Conservation (phyloP, 2,329 filamentous ascomycete species). For the Dichotomopilus funicola region DNA sequence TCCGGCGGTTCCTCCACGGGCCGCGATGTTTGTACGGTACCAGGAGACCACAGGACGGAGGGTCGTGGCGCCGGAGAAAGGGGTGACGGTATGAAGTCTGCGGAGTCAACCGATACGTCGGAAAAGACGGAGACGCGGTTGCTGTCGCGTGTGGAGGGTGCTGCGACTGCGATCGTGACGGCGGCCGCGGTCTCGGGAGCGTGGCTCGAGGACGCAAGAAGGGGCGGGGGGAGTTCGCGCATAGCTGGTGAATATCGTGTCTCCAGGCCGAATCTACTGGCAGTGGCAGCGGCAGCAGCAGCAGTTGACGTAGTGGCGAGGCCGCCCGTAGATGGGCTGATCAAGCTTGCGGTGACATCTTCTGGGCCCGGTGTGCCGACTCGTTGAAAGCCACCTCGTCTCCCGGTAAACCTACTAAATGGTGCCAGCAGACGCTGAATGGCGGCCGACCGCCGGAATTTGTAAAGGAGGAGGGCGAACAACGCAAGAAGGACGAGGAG, state of each 20-base stretch:
- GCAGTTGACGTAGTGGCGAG: background rate
- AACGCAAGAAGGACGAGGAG: conserved; percentile 13
- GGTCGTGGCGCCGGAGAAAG: conserved; percentile 6
- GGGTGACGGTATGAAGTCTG: conserved; percentile 12
- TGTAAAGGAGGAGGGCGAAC: conserved; percentile 12
- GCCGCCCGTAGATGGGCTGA: conserved; percentile 1
- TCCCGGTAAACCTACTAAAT: conserved; percentile 1
- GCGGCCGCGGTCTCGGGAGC: too few species aligned
- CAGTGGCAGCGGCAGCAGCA: background rate
- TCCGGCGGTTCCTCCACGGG: conserved; percentile 7
- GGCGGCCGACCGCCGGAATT: conserved; percentile 3
- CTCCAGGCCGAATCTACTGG: background rate
- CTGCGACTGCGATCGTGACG: background rate
- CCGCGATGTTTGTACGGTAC: conserved; percentile 5
- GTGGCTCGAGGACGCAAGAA: too few species aligned
- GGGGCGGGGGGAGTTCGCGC: too few species aligned
- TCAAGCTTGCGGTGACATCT: conserved; percentile 5
- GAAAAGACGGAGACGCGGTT: conserved; percentile 11
- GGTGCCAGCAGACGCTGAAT: conserved; percentile 12
- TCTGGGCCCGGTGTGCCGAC: conserved; percentile 5
- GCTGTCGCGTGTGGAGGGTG: background rate
- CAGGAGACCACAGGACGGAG: conserved; percentile 3
- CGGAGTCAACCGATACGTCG: conserved; percentile 5
- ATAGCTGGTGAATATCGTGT: background rate
- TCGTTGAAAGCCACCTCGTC: background rate